Evolutionary conservation across 306 rosid genomes (phyloP).

Genomic region (Glycine tomentella): DNA sequence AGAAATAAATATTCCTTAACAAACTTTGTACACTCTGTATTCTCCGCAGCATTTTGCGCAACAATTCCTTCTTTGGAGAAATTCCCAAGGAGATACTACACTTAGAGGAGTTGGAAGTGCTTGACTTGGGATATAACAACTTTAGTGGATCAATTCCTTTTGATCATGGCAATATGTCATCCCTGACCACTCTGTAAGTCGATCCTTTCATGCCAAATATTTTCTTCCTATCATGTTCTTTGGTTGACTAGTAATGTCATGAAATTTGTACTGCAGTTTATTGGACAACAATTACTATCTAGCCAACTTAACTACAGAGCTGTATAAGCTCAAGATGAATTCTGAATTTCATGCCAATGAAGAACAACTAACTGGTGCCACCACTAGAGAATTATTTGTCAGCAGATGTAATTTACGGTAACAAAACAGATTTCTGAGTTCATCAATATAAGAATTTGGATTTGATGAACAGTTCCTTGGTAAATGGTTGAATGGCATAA

Average conservation of each 20-base stretch:
- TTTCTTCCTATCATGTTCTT: background rate
- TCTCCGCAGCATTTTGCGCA: constrained; percentile 15
- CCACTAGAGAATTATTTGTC: constrained; percentile 27
- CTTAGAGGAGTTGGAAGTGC: constrained; percentile 9
- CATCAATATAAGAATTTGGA: background rate
- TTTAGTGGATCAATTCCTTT: constrained; percentile 17
- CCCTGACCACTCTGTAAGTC: constrained; percentile 7
- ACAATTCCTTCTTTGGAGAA: constrained; percentile 25
- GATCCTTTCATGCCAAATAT: background rate
- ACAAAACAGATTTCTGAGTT: background rate
- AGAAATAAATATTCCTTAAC: background rate
- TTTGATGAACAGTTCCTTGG: background rate
- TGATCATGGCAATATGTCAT: constrained; percentile 15
- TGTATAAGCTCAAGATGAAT: constrained; percentile 46
- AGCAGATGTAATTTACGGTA: constrained; percentile 53
- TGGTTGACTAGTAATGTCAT: background rate
- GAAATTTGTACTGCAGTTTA: constrained; percentile 26
- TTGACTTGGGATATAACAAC: constrained; percentile 22
- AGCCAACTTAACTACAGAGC: constrained; percentile 51
- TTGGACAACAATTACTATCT: constrained; percentile 42
- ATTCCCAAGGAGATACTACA: constrained; percentile 11
- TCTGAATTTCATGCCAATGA: constrained; percentile 59
- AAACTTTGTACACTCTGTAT: background rate
- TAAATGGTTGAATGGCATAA: background rate
- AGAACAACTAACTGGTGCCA: constrained; percentile 43